These are phyloP conservation scores for Pyrenophora tritici-repentis DNA, from an alignment of 2,329 filamentous ascomycete species.

Conservation along the genomic window DNA sequence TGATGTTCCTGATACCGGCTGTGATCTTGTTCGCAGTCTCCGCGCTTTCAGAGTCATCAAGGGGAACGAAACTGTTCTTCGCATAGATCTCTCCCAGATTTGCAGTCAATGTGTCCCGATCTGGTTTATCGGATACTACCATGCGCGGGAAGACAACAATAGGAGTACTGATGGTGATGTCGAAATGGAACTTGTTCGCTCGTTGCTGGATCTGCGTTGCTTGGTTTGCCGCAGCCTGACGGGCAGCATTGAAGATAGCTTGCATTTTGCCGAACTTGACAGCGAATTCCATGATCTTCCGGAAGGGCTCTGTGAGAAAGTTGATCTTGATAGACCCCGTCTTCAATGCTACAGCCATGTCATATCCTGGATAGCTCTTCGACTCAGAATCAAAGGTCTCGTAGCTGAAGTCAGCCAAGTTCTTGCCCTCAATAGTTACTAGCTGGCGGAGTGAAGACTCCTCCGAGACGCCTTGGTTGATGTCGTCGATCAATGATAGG, in stretches of 20 bases:
- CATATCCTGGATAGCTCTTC: constrained; percentile 86
- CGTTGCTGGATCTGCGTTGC: constrained; percentile 92
- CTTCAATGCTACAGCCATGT: constrained; percentile 86
- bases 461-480: constrained; percentile 85
- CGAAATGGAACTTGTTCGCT: constrained; percentile 88
- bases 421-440: constrained; percentile 92
- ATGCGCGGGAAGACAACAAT: constrained; percentile 92
- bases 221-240: constrained; percentile 91
- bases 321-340: constrained; percentile 96
- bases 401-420: constrained; percentile 95
- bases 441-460: constrained; percentile 82
- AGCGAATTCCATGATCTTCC: constrained; percentile 96
- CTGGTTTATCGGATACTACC: constrained; percentile 69
- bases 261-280: constrained; percentile 99
- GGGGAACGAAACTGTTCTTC: constrained; percentile 85
- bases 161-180: constrained; percentile 89
- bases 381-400: constrained; percentile 86
- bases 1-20: constrained; percentile 88
- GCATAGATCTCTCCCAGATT: constrained; percentile 97
- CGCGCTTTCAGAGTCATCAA: constrained; percentile 75
- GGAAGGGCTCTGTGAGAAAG: constrained; percentile 94
- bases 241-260: constrained; percentile 94
- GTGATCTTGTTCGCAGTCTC: constrained; percentile 86
- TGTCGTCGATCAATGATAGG: constrained; percentile 86
- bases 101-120: constrained; percentile 84